Percentiles rank a stretch among this genome's conserved stretches.
These are phyloP conservation scores for Hura crepitans DNA, from an alignment of 441 rosid genomes.

Conservation along the genomic window DNA sequence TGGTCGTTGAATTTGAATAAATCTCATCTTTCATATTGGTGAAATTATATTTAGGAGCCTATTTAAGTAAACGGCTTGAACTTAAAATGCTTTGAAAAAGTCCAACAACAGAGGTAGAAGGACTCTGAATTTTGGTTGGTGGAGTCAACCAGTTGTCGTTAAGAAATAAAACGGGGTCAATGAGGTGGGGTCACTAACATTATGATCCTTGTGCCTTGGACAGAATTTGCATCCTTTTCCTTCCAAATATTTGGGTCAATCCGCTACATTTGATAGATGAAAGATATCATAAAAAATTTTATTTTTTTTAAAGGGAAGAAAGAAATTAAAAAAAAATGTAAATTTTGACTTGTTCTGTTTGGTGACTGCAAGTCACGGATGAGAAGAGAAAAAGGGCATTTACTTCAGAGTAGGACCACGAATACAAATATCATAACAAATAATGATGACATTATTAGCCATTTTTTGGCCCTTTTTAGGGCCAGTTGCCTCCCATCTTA, in stretches of 20 bases:
- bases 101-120: background rate
- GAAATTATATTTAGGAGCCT: too few relatives aligned
- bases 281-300: background rate
- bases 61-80: too few relatives aligned
- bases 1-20: too few relatives aligned
- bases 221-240: background rate
- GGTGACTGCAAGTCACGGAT: slow-evolving; percentile 19
- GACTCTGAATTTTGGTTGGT: background rate
- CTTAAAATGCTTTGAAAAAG: too few relatives aligned
- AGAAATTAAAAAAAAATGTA: background rate
- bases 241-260: slow-evolving; percentile 1
- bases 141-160: too few relatives aligned
- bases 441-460: slow-evolving; percentile 13
- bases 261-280: too few relatives aligned
- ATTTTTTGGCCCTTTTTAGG: slow-evolving; percentile 3
- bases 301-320: background rate
- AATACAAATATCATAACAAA: background rate
- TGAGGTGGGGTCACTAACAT: background rate
- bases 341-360: slow-evolving; percentile 2
- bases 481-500: background rate
- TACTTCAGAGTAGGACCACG: background rate
- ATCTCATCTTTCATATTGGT: too few relatives aligned
- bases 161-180: background rate
- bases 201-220: background rate
- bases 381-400: background rate